Evolutionary conservation across 768 basidiomycete species (phyloP).

Genomic region (Pisolithus sp.): DNA sequence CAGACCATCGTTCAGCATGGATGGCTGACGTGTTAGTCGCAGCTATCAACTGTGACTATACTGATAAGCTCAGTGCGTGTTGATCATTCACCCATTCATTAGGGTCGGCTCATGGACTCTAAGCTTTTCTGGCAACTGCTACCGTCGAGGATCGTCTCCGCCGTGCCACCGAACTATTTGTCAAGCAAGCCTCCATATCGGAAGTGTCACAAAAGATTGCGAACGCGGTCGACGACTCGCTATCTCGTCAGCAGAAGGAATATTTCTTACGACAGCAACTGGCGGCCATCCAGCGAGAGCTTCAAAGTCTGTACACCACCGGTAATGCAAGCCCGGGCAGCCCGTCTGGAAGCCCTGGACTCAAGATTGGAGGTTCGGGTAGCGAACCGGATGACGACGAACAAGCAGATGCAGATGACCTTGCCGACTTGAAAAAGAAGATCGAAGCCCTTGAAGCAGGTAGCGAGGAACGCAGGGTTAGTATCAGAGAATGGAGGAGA

Average conservation of each 20-base stretch:
- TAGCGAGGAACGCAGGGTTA: constrained; percentile 77
- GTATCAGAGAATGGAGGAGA: constrained; percentile 76
- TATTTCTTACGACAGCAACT: constrained; percentile 82
- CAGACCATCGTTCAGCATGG: constrained; percentile 57
- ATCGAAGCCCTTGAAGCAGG: constrained; percentile 70
- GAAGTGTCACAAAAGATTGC: constrained; percentile 81
- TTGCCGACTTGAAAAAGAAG: constrained; percentile 62
- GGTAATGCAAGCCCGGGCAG: constrained; percentile 15
- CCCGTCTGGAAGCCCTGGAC: constrained; percentile 12
- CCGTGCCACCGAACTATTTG: constrained; percentile 63
- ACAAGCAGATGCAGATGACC: constrained; percentile 73
- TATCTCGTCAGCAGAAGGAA: constrained; percentile 87
- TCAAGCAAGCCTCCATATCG: constrained; percentile 70
- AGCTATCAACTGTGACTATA: constrained; percentile 49
- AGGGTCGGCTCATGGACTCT: neutral
- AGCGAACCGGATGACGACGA: constrained; percentile 73
- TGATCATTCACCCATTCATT: neutral
- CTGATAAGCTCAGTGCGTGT: constrained; percentile 62
- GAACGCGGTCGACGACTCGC: constrained; percentile 70
- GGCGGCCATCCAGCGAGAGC: constrained; percentile 71
- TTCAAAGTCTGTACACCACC: constrained; percentile 46
- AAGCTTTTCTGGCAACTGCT: constrained; percentile 57
- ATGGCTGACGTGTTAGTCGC: constrained; percentile 75
- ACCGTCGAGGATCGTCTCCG: constrained; percentile 57
- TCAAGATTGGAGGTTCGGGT: constrained; percentile 18